These are phyloP conservation scores for Wickerhamiella australiensis DNA, from an alignment of 805 yeast species.

Conservation along the genomic window DNA sequence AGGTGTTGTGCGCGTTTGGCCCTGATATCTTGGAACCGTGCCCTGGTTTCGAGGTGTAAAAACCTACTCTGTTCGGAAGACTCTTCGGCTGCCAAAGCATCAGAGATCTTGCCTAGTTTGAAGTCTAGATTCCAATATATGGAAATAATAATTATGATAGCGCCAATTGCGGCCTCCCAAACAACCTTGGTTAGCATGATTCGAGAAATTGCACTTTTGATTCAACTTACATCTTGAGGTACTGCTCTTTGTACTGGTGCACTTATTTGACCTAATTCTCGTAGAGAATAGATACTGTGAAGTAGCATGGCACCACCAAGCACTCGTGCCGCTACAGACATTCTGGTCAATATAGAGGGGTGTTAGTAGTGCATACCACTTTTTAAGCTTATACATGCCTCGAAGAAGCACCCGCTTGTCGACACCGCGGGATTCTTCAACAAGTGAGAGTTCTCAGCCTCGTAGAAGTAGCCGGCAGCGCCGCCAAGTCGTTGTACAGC, in stretches of 20 bases:
- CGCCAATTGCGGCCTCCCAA: slow-evolving; percentile 40
- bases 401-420: slow-evolving; percentile 4
- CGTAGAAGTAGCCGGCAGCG: slow-evolving; percentile 1
- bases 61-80: slow-evolving; percentile 37
- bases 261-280: slow-evolving; percentile 17
- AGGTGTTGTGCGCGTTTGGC: slow-evolving; percentile 36
- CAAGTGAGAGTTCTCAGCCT: background rate
- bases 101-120: slow-evolving; percentile 37
- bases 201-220: too few species aligned
- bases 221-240: slow-evolving; percentile 13
- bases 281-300: slow-evolving; percentile 24
- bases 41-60: slow-evolving; percentile 38
- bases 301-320: slow-evolving; percentile 17
- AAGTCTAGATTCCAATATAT: slow-evolving; percentile 29
- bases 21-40: slow-evolving; percentile 40
- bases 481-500: background rate
- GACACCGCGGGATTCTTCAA: background rate
- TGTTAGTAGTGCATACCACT: background rate
- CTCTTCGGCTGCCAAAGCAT: slow-evolving; percentile 40
- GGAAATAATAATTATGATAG: slow-evolving; percentile 32
- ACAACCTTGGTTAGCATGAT: slow-evolving; percentile 29
- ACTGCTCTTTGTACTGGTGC: background rate
- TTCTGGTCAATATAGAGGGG: background rate
- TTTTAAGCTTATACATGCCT: background rate
- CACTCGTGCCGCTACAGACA: slow-evolving; percentile 12